Evolutionary conservation across 169 alveolate genomes (phyloP).

Genomic region (Miamiensis avidus): DNA sequence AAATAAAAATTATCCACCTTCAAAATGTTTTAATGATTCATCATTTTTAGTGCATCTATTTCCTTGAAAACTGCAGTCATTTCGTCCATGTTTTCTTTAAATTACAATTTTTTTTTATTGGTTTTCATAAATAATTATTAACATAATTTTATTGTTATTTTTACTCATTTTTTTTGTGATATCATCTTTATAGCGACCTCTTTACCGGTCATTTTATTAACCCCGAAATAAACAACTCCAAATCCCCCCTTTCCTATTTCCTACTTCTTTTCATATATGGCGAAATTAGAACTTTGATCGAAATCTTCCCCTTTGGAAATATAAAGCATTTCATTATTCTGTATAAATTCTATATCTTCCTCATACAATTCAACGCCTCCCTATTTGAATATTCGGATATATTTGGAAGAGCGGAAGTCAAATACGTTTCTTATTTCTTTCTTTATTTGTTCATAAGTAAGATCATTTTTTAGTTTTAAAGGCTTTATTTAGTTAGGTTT

Average conservation of each 20-base stretch:
- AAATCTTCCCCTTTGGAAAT: slow-evolving; percentile 22
- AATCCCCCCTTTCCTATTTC: slow-evolving; percentile 37
- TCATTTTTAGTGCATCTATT: slow-evolving; percentile 3
- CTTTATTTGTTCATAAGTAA: neutral
- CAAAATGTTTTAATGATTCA: slow-evolving; percentile 11
- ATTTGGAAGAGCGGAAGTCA: neutral
- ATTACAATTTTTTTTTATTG: too few species aligned
- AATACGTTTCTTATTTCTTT: neutral
- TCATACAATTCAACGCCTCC: slow-evolving; percentile 29
- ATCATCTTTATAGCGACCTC: slow-evolving; percentile 30
- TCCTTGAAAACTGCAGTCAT: slow-evolving; percentile 11
- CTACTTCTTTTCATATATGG: slow-evolving; percentile 6
- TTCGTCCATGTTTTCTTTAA: neutral
- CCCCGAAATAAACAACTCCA: slow-evolving; percentile 23
- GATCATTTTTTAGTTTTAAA: too few species aligned
- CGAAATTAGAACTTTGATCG: slow-evolving; percentile 16
- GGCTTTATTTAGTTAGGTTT: neutral
- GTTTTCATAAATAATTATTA: too few species aligned
- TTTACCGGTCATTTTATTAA: slow-evolving; percentile 16
- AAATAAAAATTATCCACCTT: slow-evolving; percentile 14
- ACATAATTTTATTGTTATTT: too few species aligned
- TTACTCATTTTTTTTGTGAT: neutral
- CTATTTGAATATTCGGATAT: slow-evolving; percentile 13
- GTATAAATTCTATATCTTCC: slow-evolving; percentile 18
- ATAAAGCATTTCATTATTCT: slow-evolving; percentile 11